Percentiles rank a stretch among this genome's conserved stretches.
phyloP scores from a whole-genome alignment of 2,329 filamentous ascomycete species.

The Gremmenia infestans region DNA sequence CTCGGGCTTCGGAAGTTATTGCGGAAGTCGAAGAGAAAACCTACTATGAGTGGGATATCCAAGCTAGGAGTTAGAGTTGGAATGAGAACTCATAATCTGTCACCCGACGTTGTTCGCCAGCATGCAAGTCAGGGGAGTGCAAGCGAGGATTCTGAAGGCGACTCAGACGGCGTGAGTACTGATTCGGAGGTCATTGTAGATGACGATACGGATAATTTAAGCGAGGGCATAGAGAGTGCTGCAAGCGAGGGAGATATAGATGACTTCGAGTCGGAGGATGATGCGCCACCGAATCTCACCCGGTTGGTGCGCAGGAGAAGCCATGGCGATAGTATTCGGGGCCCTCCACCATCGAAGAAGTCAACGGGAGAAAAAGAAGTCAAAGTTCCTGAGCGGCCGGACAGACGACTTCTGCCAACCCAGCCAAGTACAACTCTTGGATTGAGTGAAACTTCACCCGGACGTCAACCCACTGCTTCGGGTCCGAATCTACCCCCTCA shows the following conservation, averaged over 20 bases:
- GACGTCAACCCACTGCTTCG: constrained; percentile 1
- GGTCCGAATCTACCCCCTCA: constrained; percentile 4
- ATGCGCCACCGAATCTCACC: constrained; percentile 9
- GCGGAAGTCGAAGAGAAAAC: constrained; percentile 45
- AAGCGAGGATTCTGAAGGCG: constrained; percentile 38
- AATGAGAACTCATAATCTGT: constrained; percentile 70
- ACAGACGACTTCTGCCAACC: constrained; percentile 3
- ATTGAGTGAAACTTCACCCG: background rate
- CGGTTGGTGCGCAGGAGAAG: constrained; percentile 34
- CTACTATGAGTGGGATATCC: constrained; percentile 28
- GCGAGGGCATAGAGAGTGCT: constrained; percentile 33
- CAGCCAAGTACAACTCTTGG: background rate
- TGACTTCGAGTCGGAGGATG: constrained; percentile 31
- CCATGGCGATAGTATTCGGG: constrained; percentile 36
- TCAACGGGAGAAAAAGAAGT: constrained; percentile 27
- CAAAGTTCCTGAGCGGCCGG: constrained; percentile 18
- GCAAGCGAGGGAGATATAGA: constrained; percentile 40
- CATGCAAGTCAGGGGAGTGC: constrained; percentile 41
- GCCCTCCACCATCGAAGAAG: constrained; percentile 30
- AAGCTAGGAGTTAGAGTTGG: constrained; percentile 63
- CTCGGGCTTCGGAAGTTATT: constrained; percentile 59
- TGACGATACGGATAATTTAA: constrained; percentile 27
- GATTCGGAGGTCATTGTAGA: constrained; percentile 37
- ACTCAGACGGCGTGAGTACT: constrained; percentile 34
- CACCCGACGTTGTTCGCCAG: constrained; percentile 29